phyloP scores from a whole-genome alignment of 1,139 yeast genomes.

The Suhomyces anneliseae region DNA sequence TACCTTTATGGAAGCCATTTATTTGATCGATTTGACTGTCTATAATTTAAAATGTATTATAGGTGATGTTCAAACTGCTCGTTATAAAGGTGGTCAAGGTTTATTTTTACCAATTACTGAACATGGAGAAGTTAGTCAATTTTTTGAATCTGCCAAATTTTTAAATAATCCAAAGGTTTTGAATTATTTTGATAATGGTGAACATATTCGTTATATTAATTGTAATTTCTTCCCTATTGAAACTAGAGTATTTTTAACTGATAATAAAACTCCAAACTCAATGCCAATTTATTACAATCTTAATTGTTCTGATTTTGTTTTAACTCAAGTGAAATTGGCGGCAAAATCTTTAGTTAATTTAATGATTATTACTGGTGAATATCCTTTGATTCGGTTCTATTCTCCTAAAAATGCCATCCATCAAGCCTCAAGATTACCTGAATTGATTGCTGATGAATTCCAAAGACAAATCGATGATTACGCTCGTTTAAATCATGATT shows the following conservation, averaged over 20 bases:
- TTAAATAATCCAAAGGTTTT: constrained; percentile 32
- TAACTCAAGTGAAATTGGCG: constrained; percentile 55
- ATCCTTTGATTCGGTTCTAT: constrained; percentile 80
- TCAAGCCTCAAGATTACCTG: constrained; percentile 66
- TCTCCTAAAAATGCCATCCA: constrained; percentile 47
- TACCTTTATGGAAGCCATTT: constrained; percentile 43
- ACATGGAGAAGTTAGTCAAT: constrained; percentile 25
- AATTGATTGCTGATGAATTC: constrained; percentile 69
- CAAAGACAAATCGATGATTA: constrained; percentile 74
- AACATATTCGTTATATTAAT: constrained; percentile 27
- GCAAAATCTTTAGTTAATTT: constrained; percentile 67
- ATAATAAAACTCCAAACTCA: constrained; percentile 47
- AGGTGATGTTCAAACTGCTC: constrained; percentile 40
- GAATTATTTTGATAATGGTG: constrained; percentile 34
- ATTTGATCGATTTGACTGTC: constrained; percentile 38
- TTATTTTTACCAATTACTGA: constrained; percentile 34
- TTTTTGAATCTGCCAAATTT: constrained; percentile 31
- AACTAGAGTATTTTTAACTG: constrained; percentile 40
- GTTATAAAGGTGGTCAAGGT: constrained; percentile 42
- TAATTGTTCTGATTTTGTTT: constrained; percentile 61
- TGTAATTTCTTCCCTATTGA: constrained; percentile 37
- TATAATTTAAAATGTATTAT: constrained; percentile 44
- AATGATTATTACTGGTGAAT: constrained; percentile 81
- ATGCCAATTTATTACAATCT: constrained; percentile 74
- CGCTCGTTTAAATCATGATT: constrained; percentile 65